Conservation (phyloP, 768 basidiomycete species). For the Trametes cingulata region DNA sequence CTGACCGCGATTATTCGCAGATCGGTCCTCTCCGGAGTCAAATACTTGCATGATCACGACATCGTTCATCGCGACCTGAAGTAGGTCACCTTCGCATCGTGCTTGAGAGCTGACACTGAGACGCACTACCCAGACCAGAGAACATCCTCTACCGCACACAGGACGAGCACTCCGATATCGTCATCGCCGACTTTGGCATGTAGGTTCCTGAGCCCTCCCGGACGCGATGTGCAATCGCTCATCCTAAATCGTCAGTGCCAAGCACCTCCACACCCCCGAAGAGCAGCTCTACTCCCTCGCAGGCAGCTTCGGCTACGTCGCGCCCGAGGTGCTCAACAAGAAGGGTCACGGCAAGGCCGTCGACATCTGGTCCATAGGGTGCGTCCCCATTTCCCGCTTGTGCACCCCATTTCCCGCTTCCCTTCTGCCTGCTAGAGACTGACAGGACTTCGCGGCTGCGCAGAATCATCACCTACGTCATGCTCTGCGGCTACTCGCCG, state of each 20-base stretch:
- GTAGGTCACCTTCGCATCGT: too few species aligned
- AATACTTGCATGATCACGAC: constrained; percentile 87
- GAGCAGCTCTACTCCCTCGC: constrained; percentile 74
- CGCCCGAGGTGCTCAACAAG: constrained; percentile 83
- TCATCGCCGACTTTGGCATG: constrained; percentile 99
- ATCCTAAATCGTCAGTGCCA: constrained; percentile 53
- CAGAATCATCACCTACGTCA: constrained; percentile 92
- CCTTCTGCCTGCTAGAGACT: neutral
- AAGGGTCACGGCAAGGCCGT: constrained; percentile 90
- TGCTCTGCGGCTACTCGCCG: constrained; percentile 93
- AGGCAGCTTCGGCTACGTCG: constrained; percentile 87
- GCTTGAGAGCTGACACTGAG: neutral
- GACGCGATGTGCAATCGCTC: neutral
- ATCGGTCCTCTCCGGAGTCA: constrained; percentile 81
- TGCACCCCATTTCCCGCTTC: neutral
- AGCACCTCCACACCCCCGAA: constrained; percentile 71
- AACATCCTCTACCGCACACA: constrained; percentile 91
- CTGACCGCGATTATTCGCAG: constrained; percentile 37
- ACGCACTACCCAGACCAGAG: constrained; percentile 64
- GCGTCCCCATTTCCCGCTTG: constrained; percentile 29
- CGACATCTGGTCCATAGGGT: constrained; percentile 95
- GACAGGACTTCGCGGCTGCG: neutral
- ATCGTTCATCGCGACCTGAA: constrained; percentile 98
- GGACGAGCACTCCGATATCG: constrained; percentile 77
- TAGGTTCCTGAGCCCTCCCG: constrained; percentile 44